Evolutionary conservation across 768 basidiomycete genomes (phyloP), one percentile per base, ranked within the genome.

Genomic region (Punctularia strigosozonata): DNA sequence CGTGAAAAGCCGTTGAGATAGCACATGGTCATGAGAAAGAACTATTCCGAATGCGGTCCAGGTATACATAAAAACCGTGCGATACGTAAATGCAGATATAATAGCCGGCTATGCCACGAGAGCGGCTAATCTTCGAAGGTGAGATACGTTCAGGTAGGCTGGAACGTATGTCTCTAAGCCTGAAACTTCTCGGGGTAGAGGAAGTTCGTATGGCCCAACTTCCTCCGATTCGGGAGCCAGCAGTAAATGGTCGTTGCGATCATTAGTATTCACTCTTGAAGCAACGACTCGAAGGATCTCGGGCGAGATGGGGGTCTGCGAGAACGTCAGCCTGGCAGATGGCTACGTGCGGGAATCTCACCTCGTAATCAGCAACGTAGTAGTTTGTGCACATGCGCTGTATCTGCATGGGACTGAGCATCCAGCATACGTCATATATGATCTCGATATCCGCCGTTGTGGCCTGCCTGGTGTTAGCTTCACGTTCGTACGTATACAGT

Each of bases 391-490:
- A 97, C 79, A 99, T 91, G 57, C 95, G 83, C 65, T 98, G 95
- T 47, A 99, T 98, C 60, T 99, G 95, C 62, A 92, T 92, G 2
- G 95, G 95, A 46, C 90, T 97, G 32, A 99, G 69, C 84, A 98
- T 98, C 94, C 95, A 98, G 68, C 94, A 98, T 44, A 99, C 94
- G 54, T 92, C 89, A 57, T 95, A 98, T 51, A 99, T 94, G 52
- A 98, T 98, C 62, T 98, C 92, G 45, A 99, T 95, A 55, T 98
- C 95, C 18, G 84, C 82, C 24, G 87, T 73, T 3, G 91, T 87
- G 10, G 92, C 83, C 90, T 92, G 44, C 23, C 33, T n/a, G n/a
- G n/a, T n/a, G 21, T 17, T 33, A 25, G 44, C 15, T 37, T 24
- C 38, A 20, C 17, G 15, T 33, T 21, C 14, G 34, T 32, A 15